These are phyloP conservation scores for Phyllosticta paracitricarpa DNA, from an alignment of 2,329 filamentous ascomycete species.

Conservation along the genomic window DNA sequence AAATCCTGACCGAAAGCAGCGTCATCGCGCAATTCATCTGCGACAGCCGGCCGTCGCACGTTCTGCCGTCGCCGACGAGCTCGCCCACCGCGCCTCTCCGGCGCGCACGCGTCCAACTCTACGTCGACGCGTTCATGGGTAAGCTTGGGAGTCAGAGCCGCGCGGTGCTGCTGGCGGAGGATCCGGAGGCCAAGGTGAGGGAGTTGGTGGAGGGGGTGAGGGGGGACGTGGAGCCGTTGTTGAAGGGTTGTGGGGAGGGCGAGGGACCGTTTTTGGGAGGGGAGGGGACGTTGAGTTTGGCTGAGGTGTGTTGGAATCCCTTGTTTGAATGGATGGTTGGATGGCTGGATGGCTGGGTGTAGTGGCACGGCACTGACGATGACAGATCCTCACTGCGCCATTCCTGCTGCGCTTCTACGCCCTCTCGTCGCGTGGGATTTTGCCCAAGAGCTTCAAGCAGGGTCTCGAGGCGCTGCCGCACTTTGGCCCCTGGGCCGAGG, in stretches of 20 bases:
- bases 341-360: too few relatives aligned
- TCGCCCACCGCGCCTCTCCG: constrained; percentile 46
- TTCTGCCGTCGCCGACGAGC: constrained; percentile 48
- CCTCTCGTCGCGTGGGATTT: constrained; percentile 45
- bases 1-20: constrained; percentile 63
- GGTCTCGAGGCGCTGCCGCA: constrained; percentile 50
- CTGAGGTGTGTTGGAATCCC: constrained; percentile 47
- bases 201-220: constrained; percentile 47
- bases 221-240: constrained; percentile 65
- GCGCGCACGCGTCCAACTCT: constrained; percentile 60
- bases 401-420: constrained; percentile 54
- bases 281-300: constrained; percentile 51
- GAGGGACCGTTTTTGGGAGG: constrained; percentile 35
- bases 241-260: constrained; percentile 32
- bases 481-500: constrained; percentile 58
- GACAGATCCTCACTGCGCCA: constrained; percentile 51
- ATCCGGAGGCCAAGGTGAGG: constrained; percentile 36
- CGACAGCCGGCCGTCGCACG: constrained; percentile 58
- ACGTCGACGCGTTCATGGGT: constrained; percentile 58
- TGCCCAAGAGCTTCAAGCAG: constrained; percentile 37
- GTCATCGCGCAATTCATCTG: constrained; percentile 64
- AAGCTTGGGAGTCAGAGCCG: constrained; percentile 47
- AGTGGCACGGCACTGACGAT: not conserved
- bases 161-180: constrained; percentile 36
- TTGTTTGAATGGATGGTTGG: not conserved